phyloP scores from a whole-genome alignment of 2,329 filamentous ascomycete genomes.

The Madurella fahalii region DNA sequence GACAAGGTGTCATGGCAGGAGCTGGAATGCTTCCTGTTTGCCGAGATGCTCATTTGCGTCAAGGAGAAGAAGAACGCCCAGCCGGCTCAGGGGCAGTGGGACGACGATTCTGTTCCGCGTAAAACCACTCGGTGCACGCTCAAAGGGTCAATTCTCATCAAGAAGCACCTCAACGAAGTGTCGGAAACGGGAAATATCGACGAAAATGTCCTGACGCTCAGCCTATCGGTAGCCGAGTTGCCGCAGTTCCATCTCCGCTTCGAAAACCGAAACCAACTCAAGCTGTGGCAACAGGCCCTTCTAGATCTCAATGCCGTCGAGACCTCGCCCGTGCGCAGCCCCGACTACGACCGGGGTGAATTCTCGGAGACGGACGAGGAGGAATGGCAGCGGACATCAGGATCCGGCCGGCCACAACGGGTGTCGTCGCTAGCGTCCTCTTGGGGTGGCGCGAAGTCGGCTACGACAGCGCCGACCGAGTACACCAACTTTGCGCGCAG shows the following conservation, averaged over 20 bases:
- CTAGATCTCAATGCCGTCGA: constrained; percentile 76
- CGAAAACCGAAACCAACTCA: constrained; percentile 75
- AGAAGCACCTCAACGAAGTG: constrained; percentile 92
- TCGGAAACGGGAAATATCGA: constrained; percentile 66
- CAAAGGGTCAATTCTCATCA: constrained; percentile 96
- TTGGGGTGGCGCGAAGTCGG: constrained; percentile 77
- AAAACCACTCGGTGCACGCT: constrained; percentile 77
- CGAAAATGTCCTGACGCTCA: constrained; percentile 81
- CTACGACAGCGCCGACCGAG: constrained; percentile 84
- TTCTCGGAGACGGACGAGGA: constrained; percentile 84
- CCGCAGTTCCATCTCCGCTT: constrained; percentile 94
- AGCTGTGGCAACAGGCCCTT: constrained; percentile 84
- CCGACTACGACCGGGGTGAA: constrained; percentile 75
- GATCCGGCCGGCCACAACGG: constrained; percentile 53
- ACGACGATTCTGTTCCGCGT: constrained; percentile 52
- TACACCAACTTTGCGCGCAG: constrained; percentile 70
- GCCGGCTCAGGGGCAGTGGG: constrained; percentile 59
- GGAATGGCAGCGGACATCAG: constrained; percentile 62
- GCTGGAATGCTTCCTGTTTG: constrained; percentile 92
- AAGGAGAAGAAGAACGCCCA: constrained; percentile 81
- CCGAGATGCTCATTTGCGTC: constrained; percentile 98
- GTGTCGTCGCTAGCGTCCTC: constrained; percentile 79
- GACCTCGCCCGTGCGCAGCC: constrained; percentile 57
- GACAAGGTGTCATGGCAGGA: constrained; percentile 97
- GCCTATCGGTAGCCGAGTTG: constrained; percentile 84